Evolutionary conservation across 1,284 basidiomycete genomes (phyloP).

Genomic region (Porogramme epimiltina): DNA sequence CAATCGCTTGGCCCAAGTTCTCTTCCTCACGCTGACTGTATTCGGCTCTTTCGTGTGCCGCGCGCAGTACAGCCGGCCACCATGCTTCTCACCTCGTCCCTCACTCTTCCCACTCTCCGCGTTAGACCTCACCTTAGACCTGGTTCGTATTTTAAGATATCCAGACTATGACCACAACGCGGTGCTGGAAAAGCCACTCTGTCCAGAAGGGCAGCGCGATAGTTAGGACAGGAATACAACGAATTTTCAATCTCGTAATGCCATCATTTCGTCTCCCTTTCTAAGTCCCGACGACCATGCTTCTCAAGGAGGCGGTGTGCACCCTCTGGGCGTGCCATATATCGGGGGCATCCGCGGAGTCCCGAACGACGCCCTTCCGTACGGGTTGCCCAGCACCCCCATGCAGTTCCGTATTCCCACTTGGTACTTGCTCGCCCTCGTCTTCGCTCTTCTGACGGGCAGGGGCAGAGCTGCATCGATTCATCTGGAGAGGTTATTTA

Average conservation of each 20-base stretch:
- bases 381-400: slow-evolving; percentile 8
- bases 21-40: slow-evolving; percentile 1
- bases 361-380: not conserved
- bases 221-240: no score
- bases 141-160: no score
- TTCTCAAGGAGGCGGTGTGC: slow-evolving; percentile 13
- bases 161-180: no score
- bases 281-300: no score
- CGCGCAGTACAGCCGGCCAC: not conserved
- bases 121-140: no score
- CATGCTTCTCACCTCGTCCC: slow-evolving; percentile 6
- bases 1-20: not conserved
- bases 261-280: no score
- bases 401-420: slow-evolving; percentile 18
- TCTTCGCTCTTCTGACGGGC: slow-evolving; percentile 8
- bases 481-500: not conserved
- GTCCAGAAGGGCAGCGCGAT: no score
- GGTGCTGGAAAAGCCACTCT: no score
- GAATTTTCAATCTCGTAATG: no score
- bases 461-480: slow-evolving; percentile 5
- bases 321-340: slow-evolving; percentile 9
- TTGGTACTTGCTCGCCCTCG: slow-evolving; percentile 11
- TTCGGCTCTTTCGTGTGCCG: no score
- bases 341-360: slow-evolving; percentile 1
- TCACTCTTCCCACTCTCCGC: no score